phyloP scores from a whole-genome alignment of 768 basidiomycete genomes.

The Suillus variegatus region DNA sequence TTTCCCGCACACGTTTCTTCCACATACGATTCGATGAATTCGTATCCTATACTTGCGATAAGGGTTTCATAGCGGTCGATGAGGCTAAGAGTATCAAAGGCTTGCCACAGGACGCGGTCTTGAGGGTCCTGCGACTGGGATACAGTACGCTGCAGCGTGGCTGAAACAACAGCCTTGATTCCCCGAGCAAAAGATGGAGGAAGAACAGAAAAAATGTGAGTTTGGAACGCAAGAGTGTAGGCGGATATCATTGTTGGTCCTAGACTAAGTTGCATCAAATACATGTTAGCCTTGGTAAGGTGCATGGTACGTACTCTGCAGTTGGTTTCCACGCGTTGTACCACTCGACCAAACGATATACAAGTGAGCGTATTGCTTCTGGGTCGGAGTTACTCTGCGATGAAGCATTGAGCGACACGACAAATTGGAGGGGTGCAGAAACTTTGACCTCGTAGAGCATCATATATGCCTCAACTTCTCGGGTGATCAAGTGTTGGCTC shows the following conservation, averaged over 20 bases:
- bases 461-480: constrained; percentile 63
- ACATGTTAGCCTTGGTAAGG: constrained; percentile 6
- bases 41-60: constrained; percentile 82
- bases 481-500: constrained; percentile 56
- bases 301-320: constrained; percentile 49
- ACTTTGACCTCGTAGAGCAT: constrained; percentile 57
- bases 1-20: constrained; percentile 61
- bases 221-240: constrained; percentile 72
- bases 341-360: constrained; percentile 69
- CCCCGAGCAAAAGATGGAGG: constrained; percentile 67
- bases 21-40: constrained; percentile 80
- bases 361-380: constrained; percentile 50
- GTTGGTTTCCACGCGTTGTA: constrained; percentile 74
- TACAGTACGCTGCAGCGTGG: constrained; percentile 44
- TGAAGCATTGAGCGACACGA: constrained; percentile 5
- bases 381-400: constrained; percentile 48
- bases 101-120: constrained; percentile 48
- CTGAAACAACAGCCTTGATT: constrained; percentile 66
- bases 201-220: constrained; percentile 69
- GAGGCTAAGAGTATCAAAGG: constrained; percentile 72
- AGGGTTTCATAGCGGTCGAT: constrained; percentile 83
- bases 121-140: constrained; percentile 29
- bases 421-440: not conserved
- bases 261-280: constrained; percentile 42
- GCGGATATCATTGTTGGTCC: constrained; percentile 59